A percentile compares a stretch with the other conserved stretches of the same genome.
These are phyloP conservation scores for Fusarium chaquense DNA, from an alignment of 2,329 filamentous ascomycete genomes.

Conservation along the genomic window DNA sequence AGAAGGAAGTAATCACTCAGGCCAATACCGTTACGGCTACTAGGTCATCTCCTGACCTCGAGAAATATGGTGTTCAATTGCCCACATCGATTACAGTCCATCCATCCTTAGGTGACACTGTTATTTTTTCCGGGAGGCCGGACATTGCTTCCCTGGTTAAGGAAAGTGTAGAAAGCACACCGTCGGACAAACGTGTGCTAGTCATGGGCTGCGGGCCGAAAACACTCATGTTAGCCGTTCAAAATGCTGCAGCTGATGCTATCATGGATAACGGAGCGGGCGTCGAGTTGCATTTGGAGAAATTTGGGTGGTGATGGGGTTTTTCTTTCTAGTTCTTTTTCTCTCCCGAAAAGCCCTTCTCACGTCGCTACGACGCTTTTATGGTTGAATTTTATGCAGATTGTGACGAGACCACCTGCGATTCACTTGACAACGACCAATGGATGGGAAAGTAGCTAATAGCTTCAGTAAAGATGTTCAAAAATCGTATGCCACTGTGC, in stretches of 20 bases:
- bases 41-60: conserved; percentile 18
- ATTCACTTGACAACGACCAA: neutral
- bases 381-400: conserved; percentile 4
- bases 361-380: neutral
- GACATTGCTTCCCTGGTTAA: conserved; percentile 54
- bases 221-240: conserved; percentile 56
- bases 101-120: conserved; percentile 23
- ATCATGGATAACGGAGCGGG: conserved; percentile 58
- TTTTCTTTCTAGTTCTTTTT: neutral
- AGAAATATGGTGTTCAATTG: conserved; percentile 36
- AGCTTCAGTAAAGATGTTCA: neutral
- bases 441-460: neutral
- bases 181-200: conserved; percentile 52
- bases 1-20: conserved; percentile 20
- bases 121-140: conserved; percentile 53
- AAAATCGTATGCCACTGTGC: conserved; percentile 19
- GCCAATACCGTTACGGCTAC: conserved; percentile 8
- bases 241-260: conserved; percentile 55
- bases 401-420: conserved; percentile 2
- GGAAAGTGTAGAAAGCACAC: conserved; percentile 46
- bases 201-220: conserved; percentile 62
- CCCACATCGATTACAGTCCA: conserved; percentile 1
- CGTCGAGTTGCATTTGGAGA: conserved; percentile 62
- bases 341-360: neutral
- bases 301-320: conserved; percentile 57